Base-by-base conservation (phyloP, 2,329 filamentous ascomycete genomes). In the Epichloe uncinata region DNA sequence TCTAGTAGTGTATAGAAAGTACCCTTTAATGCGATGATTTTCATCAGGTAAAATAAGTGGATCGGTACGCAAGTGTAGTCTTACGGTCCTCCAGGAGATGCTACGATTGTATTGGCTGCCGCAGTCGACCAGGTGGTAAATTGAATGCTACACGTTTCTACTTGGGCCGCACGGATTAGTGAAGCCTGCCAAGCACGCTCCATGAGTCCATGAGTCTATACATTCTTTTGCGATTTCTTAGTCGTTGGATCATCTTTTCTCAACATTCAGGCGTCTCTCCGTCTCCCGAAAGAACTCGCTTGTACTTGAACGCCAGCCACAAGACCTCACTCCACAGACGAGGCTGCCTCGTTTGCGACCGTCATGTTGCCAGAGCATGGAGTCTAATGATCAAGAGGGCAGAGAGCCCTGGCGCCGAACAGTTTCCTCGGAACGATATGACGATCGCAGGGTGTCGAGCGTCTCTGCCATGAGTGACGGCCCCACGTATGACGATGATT, bases 391-490 rank as follows among this genome's bases (percentile, higher is more conserved):
- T 61, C 42, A 61, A 48, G 52, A 56, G 51, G 58, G 58, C 57
- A 56, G 57, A 51, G 57, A 66, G 53, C 58, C 60, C 52, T 60
- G 55, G 52, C 56, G 56, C 18, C 47, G 12, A 43, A 26, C 9
- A 44, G 41, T 36, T 33, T 20, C 41, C 34, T 12, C 41, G 6
- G 47, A 30, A 20, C 30, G 36, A 4, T 33, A 37, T 20, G 35
- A 15, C 34, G 18, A 38, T n/a, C 16, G 34, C 7, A 30, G 41
- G 15, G 18, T 7, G 34, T 69, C 67, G 36, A 64, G 57, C 54
- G 51, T 67, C 52, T 64, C 66, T 34, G 56, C 65, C n/a, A 56
- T 62, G 50, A 61, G 54, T 51, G 63, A 63, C 46, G 55, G 60
- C 26, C 52, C 58, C 36, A 56, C 53, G 48, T 56, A 58, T 5